Percentiles rank a stretch among this genome's conserved stretches.
Conservation (phyloP, 1,284 basidiomycete genomes). For the Apiotrichum brassicae region DNA sequence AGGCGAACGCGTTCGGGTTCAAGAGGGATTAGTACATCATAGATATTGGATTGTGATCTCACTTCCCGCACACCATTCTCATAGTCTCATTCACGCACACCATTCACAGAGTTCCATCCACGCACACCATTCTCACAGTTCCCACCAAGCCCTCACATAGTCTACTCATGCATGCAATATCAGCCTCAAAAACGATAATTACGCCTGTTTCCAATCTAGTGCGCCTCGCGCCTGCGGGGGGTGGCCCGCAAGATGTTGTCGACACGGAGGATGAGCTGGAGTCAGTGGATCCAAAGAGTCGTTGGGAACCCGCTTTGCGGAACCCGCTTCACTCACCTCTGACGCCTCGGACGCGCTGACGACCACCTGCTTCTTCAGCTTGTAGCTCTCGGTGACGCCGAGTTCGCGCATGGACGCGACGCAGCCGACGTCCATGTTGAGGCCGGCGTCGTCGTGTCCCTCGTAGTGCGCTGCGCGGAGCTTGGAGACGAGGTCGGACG, state of each 20-base stretch:
- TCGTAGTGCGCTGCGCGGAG: conserved; percentile 92
- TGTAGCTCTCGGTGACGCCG: conserved; percentile 93
- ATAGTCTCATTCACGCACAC: no score
- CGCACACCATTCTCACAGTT: no score
- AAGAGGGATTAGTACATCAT: no score
- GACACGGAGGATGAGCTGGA: conserved; percentile 32
- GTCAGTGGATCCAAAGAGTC: background rate
- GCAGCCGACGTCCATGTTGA: conserved; percentile 84
- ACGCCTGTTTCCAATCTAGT: conserved; percentile 11
- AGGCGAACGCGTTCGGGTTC: no score
- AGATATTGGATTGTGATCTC: no score
- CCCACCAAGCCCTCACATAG: conserved; percentile 25
- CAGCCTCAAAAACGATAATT: background rate
- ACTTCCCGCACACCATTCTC: no score
- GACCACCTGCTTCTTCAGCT: conserved; percentile 93
- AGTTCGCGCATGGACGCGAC: conserved; percentile 83
- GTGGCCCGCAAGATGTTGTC: conserved; percentile 55
- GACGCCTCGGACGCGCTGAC: conserved; percentile 91
- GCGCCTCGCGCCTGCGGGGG: conserved; percentile 55
- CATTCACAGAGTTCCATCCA: no score
- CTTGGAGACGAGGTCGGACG: conserved; percentile 85
- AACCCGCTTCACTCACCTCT: conserved; percentile 82
- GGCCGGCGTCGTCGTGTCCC: conserved; percentile 73
- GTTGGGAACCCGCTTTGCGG: no score
- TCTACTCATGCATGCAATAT: conserved; percentile 5